A percentile compares a stretch with the other conserved stretches of the same genome.
Conservation (phyloP, 148 eudicot genomes). For the Fagopyrum homotropicum region DNA sequence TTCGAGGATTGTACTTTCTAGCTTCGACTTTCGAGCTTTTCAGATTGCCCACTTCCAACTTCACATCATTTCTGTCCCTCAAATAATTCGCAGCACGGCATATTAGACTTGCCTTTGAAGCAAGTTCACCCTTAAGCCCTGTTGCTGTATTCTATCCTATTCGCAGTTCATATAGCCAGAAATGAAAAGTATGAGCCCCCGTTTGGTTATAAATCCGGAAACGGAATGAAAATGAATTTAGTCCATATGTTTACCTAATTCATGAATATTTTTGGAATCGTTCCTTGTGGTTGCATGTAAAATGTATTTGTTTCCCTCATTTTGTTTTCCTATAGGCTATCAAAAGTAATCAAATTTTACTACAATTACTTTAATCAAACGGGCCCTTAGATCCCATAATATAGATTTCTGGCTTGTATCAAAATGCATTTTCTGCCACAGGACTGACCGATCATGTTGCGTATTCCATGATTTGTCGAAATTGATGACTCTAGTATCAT, state of each 20-base stretch:
- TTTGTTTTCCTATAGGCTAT: no score
- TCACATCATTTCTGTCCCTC: not conserved
- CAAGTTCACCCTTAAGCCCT: not conserved
- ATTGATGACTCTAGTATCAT: not conserved
- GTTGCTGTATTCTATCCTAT: not conserved
- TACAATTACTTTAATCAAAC: no score
- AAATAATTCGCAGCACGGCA: not conserved
- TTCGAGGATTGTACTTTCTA: not conserved
- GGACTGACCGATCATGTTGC: not conserved
- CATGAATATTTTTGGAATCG: no score
- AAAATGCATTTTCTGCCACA: not conserved
- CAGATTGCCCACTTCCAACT: constrained; percentile 1
- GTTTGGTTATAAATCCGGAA: no score
- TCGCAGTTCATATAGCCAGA: not conserved
- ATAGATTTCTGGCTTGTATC: not conserved
- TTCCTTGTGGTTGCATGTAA: no score
- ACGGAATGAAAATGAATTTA: no score
- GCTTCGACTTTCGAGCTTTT: not conserved
- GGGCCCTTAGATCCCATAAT: not conserved
- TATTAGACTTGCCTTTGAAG: constrained; percentile 1
- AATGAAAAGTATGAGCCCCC: not conserved
- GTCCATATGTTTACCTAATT: no score
- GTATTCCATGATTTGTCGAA: not conserved
- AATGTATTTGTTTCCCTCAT: no score
- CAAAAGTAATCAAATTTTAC: no score